These are phyloP conservation scores for Neurospora sp. DNA, from an alignment of 495 filamentous ascomycete species.

Conservation along the genomic window DNA sequence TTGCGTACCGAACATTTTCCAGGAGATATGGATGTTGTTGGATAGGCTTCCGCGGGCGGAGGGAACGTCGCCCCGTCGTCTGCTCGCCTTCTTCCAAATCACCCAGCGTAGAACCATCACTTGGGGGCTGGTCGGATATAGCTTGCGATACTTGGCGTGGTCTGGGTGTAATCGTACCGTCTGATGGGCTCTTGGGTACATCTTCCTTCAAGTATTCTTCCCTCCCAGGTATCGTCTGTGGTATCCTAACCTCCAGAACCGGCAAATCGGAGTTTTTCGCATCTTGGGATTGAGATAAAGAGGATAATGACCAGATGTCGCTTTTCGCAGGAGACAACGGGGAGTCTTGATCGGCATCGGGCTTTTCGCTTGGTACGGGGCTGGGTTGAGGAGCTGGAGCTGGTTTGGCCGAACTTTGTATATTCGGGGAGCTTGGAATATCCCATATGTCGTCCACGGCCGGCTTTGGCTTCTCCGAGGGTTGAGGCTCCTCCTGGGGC, in stretches of 20 bases:
- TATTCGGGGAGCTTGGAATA: background rate
- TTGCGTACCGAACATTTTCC: constrained; percentile 57
- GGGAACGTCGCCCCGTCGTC: constrained; percentile 25
- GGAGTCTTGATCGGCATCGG: background rate
- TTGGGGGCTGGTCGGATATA: background rate
- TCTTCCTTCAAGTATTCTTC: background rate
- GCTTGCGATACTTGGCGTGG: background rate
- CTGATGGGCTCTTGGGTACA: background rate
- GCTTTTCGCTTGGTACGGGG: background rate
- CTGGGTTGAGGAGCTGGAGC: background rate
- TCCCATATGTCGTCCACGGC: constrained; percentile 5
- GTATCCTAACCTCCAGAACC: background rate
- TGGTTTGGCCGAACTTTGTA: background rate
- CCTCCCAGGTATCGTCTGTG: background rate
- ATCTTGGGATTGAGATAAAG: background rate
- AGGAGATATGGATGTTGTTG: constrained; percentile 65
- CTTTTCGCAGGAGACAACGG: background rate
- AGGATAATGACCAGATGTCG: background rate
- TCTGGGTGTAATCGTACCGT: background rate
- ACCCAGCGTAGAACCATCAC: background rate
- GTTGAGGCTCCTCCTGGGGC: background rate
- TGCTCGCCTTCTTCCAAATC: constrained; percentile 10
- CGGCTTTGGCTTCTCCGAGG: background rate
- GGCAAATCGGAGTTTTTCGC: background rate
- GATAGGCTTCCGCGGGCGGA: constrained; percentile 63